Percentiles rank a stretch among this genome's conserved stretches.
phyloP scores from a whole-genome alignment of 495 filamentous ascomycete genomes.

The Penicillium riverlandense region DNA sequence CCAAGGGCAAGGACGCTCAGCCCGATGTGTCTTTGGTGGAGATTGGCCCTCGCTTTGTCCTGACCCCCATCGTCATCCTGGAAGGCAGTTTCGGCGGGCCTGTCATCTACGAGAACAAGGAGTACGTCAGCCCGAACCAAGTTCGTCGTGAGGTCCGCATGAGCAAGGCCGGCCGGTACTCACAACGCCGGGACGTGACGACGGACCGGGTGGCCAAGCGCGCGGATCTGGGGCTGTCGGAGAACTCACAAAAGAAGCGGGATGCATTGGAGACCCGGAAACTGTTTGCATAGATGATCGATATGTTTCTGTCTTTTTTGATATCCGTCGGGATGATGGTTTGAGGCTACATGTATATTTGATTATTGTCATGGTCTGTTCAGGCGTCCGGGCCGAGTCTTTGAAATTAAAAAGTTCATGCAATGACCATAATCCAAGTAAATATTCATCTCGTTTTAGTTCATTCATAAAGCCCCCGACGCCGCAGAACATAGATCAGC shows the following conservation, averaged over 20 bases:
- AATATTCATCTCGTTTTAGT: not conserved
- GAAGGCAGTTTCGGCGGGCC: constrained; percentile 94
- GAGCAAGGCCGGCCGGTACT: constrained; percentile 68
- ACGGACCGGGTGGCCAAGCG: constrained; percentile 67
- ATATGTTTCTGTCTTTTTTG: constrained; percentile 16
- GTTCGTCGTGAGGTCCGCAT: constrained; percentile 72
- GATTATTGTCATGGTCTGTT: constrained; percentile 34
- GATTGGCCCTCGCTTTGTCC: constrained; percentile 89
- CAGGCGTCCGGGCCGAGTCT: constrained; percentile 30
- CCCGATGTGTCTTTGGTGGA: constrained; percentile 81
- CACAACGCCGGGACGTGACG: constrained; percentile 61
- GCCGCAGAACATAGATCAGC: too few species aligned
- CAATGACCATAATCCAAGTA: not conserved
- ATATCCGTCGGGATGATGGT: constrained; percentile 24
- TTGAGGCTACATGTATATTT: constrained; percentile 32
- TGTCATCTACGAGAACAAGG: constrained; percentile 97
- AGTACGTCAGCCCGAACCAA: constrained; percentile 95
- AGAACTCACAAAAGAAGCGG: constrained; percentile 51
- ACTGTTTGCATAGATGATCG: constrained; percentile 61
- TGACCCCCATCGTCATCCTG: constrained; percentile 93
- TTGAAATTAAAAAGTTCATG: constrained; percentile 1
- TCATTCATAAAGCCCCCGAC: not conserved
- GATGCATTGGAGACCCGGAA: constrained; percentile 73
- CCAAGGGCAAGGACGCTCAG: constrained; percentile 32
- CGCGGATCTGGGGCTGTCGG: constrained; percentile 65